Conservation (phyloP, 1,284 basidiomycete genomes). For the Boletus calvinii region DNA sequence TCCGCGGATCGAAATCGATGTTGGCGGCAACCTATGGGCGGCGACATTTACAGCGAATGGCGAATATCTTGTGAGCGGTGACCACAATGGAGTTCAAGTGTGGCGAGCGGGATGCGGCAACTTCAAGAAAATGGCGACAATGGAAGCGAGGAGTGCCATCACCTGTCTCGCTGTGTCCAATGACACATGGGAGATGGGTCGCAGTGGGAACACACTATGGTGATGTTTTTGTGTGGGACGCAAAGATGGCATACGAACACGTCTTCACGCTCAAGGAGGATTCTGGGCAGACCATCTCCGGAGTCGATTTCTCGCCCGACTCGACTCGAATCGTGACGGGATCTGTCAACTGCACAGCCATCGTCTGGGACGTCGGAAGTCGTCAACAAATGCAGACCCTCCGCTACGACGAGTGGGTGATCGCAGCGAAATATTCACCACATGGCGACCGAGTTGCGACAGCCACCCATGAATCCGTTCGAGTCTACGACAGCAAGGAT, state of each 20-base stretch:
- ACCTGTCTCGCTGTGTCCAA: neutral
- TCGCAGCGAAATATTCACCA: neutral
- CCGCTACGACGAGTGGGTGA: neutral
- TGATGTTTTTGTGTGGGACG: neutral
- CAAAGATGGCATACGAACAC: neutral
- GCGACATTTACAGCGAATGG: neutral
- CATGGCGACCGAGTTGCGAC: neutral
- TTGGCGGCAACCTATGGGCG: neutral
- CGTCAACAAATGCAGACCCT: neutral
- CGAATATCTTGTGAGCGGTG: neutral
- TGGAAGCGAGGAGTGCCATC: neutral
- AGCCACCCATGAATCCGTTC: neutral
- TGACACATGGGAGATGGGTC: neutral
- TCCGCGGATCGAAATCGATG: neutral
- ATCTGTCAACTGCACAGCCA: neutral
- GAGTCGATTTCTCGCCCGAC: conserved; percentile 5
- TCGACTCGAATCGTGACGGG: neutral
- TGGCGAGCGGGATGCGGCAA: neutral
- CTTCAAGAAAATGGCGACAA: neutral
- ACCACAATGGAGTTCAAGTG: neutral
- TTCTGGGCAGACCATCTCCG: no score
- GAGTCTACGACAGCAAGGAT: neutral
- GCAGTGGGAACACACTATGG: neutral
- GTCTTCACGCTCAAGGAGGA: neutral
- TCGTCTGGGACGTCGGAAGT: neutral